Base-by-base conservation (phyloP, 2,329 filamentous ascomycete species). In the Parafenestella ontariensis region DNA sequence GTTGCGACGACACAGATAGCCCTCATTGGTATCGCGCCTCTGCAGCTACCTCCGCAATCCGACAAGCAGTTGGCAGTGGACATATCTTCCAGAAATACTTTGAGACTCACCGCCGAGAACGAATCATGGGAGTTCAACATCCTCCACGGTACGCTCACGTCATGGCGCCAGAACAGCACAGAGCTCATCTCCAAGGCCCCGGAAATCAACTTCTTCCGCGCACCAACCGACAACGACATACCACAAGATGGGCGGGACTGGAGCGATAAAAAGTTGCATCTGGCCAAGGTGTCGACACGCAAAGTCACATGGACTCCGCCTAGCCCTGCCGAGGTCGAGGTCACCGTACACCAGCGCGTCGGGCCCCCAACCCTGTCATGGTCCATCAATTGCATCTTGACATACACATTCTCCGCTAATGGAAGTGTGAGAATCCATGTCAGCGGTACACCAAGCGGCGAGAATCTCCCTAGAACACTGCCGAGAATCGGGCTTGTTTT, bases 211-310 rank as follows among this genome's bases (percentile, higher is more conserved):
- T 85, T 89, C 73, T 89, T 86, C 81, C 84, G 87, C 4, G 84
- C 87, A 0, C 81, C 82, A 13, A 89, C 87, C 0, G 85, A 90
- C 70, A 90, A 90, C 62, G 87, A 90, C 64, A 75, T 77, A 0
- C 79, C 83, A 0, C 66, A 73, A 15, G 82, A 84, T 10, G 78
- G 83, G 3, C 80, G 79, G 5, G 84, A 88, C 60, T 89, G 87
- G 87, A 75, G 80, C 40, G 69, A 74, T 46, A 67, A 65, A 23
- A 58, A 62, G 7, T 58, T 74, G 1, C 65, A 68, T 18, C 68
- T 69, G 10, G 69, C 71, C 3, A 63, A 65, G n/a, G 44, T 59
- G 3, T 67, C 58, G 8, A 70, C 68, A 0, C 61, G 59, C 9
- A 72, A 69, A 26, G 70, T 73, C 4, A 52, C 62, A 15, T 74